Conservation (phyloP, 257 asterid genomes). For the Plantago major region DNA sequence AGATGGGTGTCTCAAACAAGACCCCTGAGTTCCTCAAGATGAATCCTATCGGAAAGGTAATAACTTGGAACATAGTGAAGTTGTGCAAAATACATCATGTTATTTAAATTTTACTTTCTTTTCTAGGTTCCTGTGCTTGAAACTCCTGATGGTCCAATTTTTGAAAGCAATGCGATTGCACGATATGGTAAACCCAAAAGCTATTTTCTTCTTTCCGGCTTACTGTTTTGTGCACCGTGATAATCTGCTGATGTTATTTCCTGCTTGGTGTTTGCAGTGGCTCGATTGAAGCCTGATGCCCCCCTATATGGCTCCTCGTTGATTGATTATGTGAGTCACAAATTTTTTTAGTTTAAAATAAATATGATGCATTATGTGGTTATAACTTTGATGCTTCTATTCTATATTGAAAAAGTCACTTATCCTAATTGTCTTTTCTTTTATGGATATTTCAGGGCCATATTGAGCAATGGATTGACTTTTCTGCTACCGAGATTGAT, state of each 20-base stretch:
- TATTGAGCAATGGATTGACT: constrained; percentile 60
- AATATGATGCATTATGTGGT: too few relatives aligned
- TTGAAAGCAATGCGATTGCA: constrained; percentile 95
- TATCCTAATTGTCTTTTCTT: neutral
- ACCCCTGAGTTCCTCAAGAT: constrained; percentile 75
- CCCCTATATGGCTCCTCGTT: constrained; percentile 62
- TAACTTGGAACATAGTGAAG: neutral
- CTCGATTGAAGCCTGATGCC: constrained; percentile 40
- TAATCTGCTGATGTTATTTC: constrained; percentile 7
- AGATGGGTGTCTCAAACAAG: constrained; percentile 75
- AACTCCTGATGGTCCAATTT: constrained; percentile 81
- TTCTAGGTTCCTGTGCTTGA: constrained; percentile 83
- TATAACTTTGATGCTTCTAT: neutral
- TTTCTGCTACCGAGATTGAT: constrained; percentile 45
- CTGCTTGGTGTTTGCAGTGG: constrained; percentile 39
- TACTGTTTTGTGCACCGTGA: neutral
- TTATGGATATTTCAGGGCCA: constrained; percentile 31
- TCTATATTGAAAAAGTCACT: neutral
- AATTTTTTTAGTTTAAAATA: neutral
- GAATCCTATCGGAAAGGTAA: constrained; percentile 91
- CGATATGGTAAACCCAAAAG: constrained; percentile 54
- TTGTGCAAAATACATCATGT: neutral
- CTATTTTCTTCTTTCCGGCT: neutral
- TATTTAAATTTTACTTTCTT: constrained; percentile 4
- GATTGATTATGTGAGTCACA: constrained; percentile 61